These are phyloP conservation scores for Leishmania braziliensis DNA, from an alignment of 208 protist genomes.

Conservation along the genomic window DNA sequence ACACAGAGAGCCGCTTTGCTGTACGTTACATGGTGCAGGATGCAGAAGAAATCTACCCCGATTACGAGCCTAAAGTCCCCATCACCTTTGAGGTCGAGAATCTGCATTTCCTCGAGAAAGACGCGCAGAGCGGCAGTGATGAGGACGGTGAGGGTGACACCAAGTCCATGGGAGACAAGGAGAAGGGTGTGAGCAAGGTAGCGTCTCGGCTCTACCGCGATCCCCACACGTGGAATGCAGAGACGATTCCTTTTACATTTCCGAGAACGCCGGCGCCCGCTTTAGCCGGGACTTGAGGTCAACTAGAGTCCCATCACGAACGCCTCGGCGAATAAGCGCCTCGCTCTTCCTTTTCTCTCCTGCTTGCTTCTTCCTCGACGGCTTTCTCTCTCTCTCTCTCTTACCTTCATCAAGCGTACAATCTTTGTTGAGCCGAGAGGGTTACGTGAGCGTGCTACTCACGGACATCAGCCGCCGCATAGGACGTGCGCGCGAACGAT, in stretches of 20 bases:
- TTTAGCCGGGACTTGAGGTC: neutral
- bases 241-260: constrained; percentile 41
- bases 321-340: neutral
- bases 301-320: neutral
- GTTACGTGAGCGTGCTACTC: neutral
- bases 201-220: constrained; percentile 31
- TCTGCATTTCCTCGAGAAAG: constrained; percentile 29
- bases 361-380: neutral
- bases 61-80: constrained; percentile 26
- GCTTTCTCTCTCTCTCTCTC: neutral
- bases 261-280: neutral
- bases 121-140: neutral
- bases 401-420: neutral
- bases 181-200: constrained; percentile 8
- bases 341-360: constrained; percentile 3
- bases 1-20: constrained; percentile 38
- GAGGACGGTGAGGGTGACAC: constrained; percentile 3
- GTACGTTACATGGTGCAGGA: constrained; percentile 32
- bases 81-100: constrained; percentile 19
- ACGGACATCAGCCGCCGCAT: neutral
- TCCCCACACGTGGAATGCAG: constrained; percentile 34
- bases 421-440: neutral
- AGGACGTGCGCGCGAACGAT: neutral
- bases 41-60: constrained; percentile 30
- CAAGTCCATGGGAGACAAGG: neutral